These are phyloP conservation scores for Quercus glauca DNA, from an alignment of 306 rosid genomes.

Conservation along the genomic window DNA sequence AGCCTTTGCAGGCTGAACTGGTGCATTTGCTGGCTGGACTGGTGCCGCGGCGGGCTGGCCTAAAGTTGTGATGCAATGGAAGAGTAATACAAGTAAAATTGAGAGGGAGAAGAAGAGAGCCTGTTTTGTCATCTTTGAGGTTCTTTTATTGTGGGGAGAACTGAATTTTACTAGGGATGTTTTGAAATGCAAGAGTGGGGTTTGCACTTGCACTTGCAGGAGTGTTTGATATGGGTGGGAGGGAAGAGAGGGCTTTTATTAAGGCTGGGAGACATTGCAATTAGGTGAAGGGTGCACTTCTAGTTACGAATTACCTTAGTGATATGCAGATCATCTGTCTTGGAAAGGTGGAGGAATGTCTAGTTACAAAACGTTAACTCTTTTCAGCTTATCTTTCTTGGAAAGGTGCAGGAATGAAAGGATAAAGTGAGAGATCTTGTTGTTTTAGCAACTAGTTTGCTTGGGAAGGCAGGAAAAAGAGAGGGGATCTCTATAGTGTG, in stretches of 20 bases:
- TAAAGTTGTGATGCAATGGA: not conserved
- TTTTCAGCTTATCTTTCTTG: constrained; percentile 18
- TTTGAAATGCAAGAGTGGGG: not conserved
- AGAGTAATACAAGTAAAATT: not conserved
- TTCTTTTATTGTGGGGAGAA: not conserved
- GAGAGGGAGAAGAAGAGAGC: not conserved
- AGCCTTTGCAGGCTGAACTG: constrained; percentile 27
- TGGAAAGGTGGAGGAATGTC: constrained; percentile 25
- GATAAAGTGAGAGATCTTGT: constrained; percentile 28
- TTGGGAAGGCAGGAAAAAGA: constrained; percentile 25
- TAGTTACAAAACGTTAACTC: constrained; percentile 18
- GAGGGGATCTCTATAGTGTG: not conserved
- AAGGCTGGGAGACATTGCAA: constrained; percentile 11
- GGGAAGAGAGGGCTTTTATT: constrained; percentile 22
- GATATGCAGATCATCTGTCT: constrained; percentile 18
- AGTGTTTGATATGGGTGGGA: constrained; percentile 22
- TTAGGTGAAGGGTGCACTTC: constrained; percentile 24
- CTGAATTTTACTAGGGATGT: not conserved
- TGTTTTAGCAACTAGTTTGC: constrained; percentile 15
- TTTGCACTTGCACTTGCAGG: not conserved
- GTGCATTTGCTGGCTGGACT: no score
- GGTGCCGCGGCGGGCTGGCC: not conserved
- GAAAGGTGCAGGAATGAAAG: constrained; percentile 27
- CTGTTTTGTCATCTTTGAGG: constrained; percentile 19
- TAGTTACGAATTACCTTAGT: constrained; percentile 17